phyloP scores from a whole-genome alignment of 371 early-diverging fungal genomes.

The Rhizopus sp. region DNA sequence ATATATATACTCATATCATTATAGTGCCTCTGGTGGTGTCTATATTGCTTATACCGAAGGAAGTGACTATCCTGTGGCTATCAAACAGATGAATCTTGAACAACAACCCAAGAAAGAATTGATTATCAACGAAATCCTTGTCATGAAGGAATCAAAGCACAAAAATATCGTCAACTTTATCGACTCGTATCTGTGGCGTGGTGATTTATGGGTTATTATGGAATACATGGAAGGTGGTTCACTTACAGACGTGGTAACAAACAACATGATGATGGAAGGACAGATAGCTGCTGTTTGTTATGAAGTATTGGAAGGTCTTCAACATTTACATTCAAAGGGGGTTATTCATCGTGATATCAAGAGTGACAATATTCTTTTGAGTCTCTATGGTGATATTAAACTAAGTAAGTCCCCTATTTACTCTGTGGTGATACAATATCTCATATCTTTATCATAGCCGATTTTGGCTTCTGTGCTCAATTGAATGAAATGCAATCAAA shows the following conservation, averaged over 20 bases:
- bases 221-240: conserved; percentile 98
- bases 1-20: not conserved
- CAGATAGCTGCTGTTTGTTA: conserved; percentile 93
- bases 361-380: conserved; percentile 93
- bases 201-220: conserved; percentile 95
- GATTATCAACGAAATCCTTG: conserved; percentile 95
- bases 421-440: not conserved
- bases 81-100: conserved; percentile 95
- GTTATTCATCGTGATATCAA: conserved; percentile 98
- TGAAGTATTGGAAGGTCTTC: conserved; percentile 89
- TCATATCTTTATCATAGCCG: conserved; percentile 52
- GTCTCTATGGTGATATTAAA: conserved; percentile 88
- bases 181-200: conserved; percentile 86
- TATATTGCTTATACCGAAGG: conserved; percentile 80
- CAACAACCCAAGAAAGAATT: conserved; percentile 96
- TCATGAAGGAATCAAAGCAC: conserved; percentile 90
- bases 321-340: conserved; percentile 90
- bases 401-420: conserved; percentile 60
- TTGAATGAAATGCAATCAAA: conserved; percentile 77
- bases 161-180: conserved; percentile 97
- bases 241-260: conserved; percentile 90
- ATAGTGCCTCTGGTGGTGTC: conserved; percentile 93
- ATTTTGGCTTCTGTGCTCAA: conserved; percentile 96
- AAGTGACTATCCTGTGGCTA: conserved; percentile 77
- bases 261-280: conserved; percentile 92